phyloP scores from a whole-genome alignment of 2,329 filamentous ascomycete species.

The Volutella citrinella region DNA sequence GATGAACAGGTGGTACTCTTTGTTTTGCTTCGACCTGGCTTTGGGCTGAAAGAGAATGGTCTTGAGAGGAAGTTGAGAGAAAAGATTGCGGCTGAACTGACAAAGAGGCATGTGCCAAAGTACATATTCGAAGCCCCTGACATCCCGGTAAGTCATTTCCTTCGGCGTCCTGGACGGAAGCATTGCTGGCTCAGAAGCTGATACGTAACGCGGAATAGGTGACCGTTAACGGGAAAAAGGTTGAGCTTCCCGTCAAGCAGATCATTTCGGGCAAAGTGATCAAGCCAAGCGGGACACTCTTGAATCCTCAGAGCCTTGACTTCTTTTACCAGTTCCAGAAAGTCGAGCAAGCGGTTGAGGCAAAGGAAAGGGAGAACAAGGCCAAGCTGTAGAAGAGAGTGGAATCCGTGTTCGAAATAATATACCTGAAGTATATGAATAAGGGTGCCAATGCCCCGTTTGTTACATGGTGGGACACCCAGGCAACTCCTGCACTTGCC shows the following conservation, averaged over 20 bases:
- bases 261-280: conserved; percentile 74
- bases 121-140: conserved; percentile 78
- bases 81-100: conserved; percentile 64
- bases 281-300: conserved; percentile 71
- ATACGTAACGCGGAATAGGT: no score
- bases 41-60: conserved; percentile 45
- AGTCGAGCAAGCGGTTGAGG: conserved; percentile 30
- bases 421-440: no score
- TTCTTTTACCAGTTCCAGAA: conserved; percentile 72
- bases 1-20: conserved; percentile 57
- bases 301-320: conserved; percentile 72
- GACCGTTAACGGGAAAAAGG: conserved; percentile 82
- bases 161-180: no score
- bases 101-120: conserved; percentile 72
- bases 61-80: conserved; percentile 60
- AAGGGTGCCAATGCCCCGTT: no score
- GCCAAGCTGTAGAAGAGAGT: conserved; percentile 28
- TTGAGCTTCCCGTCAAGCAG: conserved; percentile 79
- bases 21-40: conserved; percentile 54
- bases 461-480: no score
- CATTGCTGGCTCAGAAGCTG: no score
- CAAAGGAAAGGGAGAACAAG: conserved; percentile 11
- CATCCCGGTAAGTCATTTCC: conserved; percentile 62
- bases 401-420: no score
- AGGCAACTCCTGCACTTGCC: no score